Evolutionary conservation across 176 grass and related monocot species (phyloP).

Genomic region (Panicum miliaceum): DNA sequence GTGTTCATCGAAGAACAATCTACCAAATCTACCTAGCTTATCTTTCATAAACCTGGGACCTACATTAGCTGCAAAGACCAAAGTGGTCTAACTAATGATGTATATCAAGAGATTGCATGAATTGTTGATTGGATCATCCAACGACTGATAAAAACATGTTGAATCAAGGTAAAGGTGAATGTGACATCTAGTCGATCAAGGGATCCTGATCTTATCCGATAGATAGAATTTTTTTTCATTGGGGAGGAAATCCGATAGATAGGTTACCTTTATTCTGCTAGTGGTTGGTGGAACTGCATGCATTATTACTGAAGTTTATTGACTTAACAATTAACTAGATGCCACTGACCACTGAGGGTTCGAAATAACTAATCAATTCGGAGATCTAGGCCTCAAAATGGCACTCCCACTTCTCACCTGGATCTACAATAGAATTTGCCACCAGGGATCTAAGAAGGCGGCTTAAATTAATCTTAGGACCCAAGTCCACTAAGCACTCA

Average conservation of each 20-base stretch:
- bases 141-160: slow-evolving; percentile 30
- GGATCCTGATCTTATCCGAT: slow-evolving; percentile 21
- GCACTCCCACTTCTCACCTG: slow-evolving; percentile 23
- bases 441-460: neutral
- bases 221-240: neutral
- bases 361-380: neutral
- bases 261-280: slow-evolving; percentile 26
- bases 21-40: neutral
- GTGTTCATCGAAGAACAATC: neutral
- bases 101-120: slow-evolving; percentile 4
- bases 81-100: neutral
- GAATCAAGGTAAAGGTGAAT: slow-evolving; percentile 27
- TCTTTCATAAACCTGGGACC: slow-evolving; percentile 6
- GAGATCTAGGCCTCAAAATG: slow-evolving; percentile 25
- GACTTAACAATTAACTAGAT: slow-evolving; percentile 12
- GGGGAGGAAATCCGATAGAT: neutral
- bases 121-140: slow-evolving; percentile 30
- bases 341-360: slow-evolving; percentile 19
- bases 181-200: slow-evolving; percentile 4
- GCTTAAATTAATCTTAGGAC: neutral
- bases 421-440: slow-evolving; percentile 26
- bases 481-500: neutral
- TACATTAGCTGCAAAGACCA: neutral
- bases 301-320: neutral
- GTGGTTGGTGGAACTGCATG: slow-evolving; percentile 43